Percentiles rank a stretch among this genome's conserved stretches.
Conservation (phyloP, 208 protist genomes). For the Naegleria lovaniensis region DNA sequence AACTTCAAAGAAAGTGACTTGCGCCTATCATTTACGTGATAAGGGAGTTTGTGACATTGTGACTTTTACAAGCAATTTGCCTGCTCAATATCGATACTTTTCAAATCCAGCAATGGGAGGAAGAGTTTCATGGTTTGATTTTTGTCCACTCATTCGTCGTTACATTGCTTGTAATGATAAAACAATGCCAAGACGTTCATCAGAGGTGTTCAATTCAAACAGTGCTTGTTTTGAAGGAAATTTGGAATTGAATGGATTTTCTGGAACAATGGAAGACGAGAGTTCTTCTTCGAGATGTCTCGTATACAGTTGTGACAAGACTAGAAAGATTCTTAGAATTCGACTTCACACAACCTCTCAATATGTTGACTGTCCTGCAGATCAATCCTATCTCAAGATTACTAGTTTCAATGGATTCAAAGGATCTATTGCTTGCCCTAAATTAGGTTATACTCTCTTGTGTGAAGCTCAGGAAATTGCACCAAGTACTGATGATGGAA, state of each 20-base stretch:
- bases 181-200: background rate
- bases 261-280: background rate
- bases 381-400: background rate
- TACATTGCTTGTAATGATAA: background rate
- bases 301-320: slow-evolving; percentile 1
- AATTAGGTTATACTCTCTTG: background rate
- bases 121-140: background rate
- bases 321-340: background rate
- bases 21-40: background rate
- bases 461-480: background rate
- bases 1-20: background rate
- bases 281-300: background rate
- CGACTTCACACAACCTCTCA: background rate
- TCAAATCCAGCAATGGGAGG: background rate
- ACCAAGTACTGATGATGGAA: background rate
- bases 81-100: background rate
- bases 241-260: background rate
- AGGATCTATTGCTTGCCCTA: background rate
- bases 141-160: background rate
- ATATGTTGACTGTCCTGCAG: background rate
- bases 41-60: background rate
- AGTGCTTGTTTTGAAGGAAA: slow-evolving; percentile 20
- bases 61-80: background rate
- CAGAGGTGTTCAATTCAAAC: background rate
- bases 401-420: background rate